Evolutionary conservation across 768 basidiomycete genomes (phyloP), one percentile per base, ranked within the genome.

Genomic region (Erythrobasidium yunnanense): DNA sequence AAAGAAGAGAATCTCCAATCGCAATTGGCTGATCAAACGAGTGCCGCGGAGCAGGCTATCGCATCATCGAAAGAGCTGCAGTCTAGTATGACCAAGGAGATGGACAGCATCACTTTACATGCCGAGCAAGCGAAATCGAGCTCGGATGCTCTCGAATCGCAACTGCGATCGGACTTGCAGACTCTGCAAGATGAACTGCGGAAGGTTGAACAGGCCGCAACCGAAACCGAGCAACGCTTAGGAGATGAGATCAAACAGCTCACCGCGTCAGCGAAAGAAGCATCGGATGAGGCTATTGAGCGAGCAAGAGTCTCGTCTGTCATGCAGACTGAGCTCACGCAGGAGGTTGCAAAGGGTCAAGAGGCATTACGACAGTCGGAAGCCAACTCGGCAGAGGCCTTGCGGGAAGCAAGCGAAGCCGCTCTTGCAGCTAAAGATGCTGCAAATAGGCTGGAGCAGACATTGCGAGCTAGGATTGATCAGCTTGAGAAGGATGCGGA

Each of bases 391-490:
- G n/a, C n/a, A n/a, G n/a, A n/a, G n/a, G n/a, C n/a, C n/a, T n/a
- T n/a, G n/a, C n/a, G n/a, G n/a, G 22, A 6, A 4, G 20, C 11
- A 29, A 22, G 6, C n/a, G 51, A 7, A 3, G 51, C 51, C 20
- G 51, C 51, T 4, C 27, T 29, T 13, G 4, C n/a, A 13, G 51
- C 51, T 23, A 32, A 27, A 2, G 51, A 27, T 6, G 33, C 29
- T 52, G 22, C 51, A 52, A 20, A 52, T 27, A 52, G 20, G 51
- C 51, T 52, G 51, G n/a, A n/a, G n/a, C n/a, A n/a, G n/a, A n/a
- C n/a, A n/a, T n/a, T n/a, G n/a, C n/a, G n/a, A n/a, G n/a, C n/a
- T n/a, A n/a, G n/a, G n/a, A n/a, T n/a, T n/a, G n/a, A n/a, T n/a
- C n/a, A n/a, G n/a, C n/a, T n/a, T n/a, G n/a, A n/a, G n/a, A n/a